Evolutionary conservation across 371 early-diverging fungal genomes (phyloP), one percentile per base, ranked within the genome.

Genomic region (Nosema muscidifuracis): DNA sequence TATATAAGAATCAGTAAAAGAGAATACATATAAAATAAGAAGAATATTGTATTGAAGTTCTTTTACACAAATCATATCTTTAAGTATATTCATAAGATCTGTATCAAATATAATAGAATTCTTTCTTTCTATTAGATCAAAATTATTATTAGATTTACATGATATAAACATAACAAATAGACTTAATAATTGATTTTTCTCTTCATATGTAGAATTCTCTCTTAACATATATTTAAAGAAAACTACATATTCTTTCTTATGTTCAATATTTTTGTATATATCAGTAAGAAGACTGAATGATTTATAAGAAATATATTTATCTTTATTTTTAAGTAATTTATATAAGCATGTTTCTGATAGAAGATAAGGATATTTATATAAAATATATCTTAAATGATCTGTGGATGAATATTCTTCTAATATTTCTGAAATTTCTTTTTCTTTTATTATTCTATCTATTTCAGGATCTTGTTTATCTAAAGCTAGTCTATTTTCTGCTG

Each of bases 31-130:
- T 7, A 77, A 36, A 20, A 80, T 56, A 22, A 74, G 34, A 10
- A 80, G 62, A 2, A 67, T 68, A 33, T 77, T 71, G 50, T 80
- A 80, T 65, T 80, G 77, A 18, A 75, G 38, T 73, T 72, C 71
- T 60, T 65, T 60, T 22, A 76, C 60, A 26, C 31, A 55, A 34
- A 75, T 71, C 30, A 68, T 75, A 6, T 57, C 56, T 0, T 70
- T 26, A 7, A 80, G 34, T 20, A 63, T 65, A 6, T 40, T 40
- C 26, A 77, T 65, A n/a, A 77, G 50, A 26, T 38, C 73, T 44
- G 51, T 57, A 53, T 75, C 70, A 0, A 56, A 43, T 28, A 58
- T 58, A 31, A 78, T 67, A 20, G 53, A 68, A 28, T 51, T n/a
- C 26, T 72, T 71, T 18, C 71, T 64, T 26, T 77, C 67, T 34